phyloP scores from a whole-genome alignment of 164 flowering plant genomes.

The Sedum album region DNA sequence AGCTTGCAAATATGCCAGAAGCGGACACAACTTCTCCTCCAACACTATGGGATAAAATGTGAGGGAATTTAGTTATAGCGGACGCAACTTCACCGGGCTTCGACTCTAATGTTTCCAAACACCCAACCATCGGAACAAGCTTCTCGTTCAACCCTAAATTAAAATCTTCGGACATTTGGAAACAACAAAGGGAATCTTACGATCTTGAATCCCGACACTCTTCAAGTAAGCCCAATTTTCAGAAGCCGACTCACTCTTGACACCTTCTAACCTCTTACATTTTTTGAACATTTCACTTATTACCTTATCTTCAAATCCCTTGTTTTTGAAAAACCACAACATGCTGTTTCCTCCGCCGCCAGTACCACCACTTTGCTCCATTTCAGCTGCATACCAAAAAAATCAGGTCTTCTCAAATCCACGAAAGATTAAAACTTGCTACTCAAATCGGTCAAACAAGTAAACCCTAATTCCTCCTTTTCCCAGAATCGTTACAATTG shows the following conservation, averaged over 20 bases:
- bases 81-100: slow-evolving; percentile 63
- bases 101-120: slow-evolving; percentile 60
- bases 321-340: slow-evolving; percentile 72
- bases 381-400: slow-evolving; percentile 7
- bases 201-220: slow-evolving; percentile 71
- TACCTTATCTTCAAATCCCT: slow-evolving; percentile 64
- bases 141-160: slow-evolving; percentile 55
- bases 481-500: background rate
- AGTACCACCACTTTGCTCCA: slow-evolving; percentile 31
- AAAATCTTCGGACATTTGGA: slow-evolving; percentile 84
- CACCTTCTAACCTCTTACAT: slow-evolving; percentile 47
- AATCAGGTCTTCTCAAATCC: background rate
- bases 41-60: slow-evolving; percentile 74
- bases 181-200: slow-evolving; percentile 71
- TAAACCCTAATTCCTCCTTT: background rate
- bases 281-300: slow-evolving; percentile 58
- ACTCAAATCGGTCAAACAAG: background rate
- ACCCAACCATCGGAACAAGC: slow-evolving; percentile 78
- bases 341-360: slow-evolving; percentile 32
- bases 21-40: slow-evolving; percentile 92
- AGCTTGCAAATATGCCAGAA: slow-evolving; percentile 78
- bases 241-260: slow-evolving; percentile 41
- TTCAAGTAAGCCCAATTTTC: slow-evolving; percentile 79
- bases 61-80: slow-evolving; percentile 74
- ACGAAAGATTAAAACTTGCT: background rate